phyloP scores from a whole-genome alignment of 257 asterid genomes.

The Catharanthus roseus region DNA sequence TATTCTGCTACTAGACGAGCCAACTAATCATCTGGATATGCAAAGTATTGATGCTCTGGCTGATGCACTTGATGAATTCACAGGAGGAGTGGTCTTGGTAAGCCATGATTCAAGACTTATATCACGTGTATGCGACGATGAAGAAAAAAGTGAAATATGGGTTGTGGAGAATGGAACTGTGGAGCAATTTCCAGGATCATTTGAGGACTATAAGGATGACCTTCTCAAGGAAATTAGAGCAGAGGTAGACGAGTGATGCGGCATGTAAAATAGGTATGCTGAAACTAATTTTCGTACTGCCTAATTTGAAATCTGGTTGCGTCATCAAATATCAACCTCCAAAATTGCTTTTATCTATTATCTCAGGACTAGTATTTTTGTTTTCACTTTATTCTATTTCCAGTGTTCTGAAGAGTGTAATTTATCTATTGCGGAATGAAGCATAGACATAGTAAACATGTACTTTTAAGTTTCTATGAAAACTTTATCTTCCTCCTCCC shows the following conservation, averaged over 20 bases:
- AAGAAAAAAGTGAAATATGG: conserved; percentile 59
- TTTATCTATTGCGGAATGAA: conserved; percentile 3
- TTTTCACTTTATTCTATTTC: background rate
- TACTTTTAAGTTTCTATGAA: background rate
- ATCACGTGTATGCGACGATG: conserved; percentile 57
- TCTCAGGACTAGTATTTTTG: background rate
- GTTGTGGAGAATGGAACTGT: conserved; percentile 62
- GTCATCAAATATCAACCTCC: background rate
- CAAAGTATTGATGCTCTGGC: conserved; percentile 70
- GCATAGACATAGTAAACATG: background rate
- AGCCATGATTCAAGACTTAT: conserved; percentile 69
- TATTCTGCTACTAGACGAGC: conserved; percentile 60
- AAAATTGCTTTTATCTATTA: background rate
- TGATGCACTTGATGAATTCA: conserved; percentile 67
- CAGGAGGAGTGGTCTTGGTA: conserved; percentile 62
- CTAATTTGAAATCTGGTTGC: background rate
- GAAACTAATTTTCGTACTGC: background rate
- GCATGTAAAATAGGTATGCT: background rate
- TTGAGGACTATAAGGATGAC: conserved; percentile 66
- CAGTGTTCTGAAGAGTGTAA: background rate
- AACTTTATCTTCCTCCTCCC: background rate
- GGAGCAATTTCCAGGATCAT: conserved; percentile 42
- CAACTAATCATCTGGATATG: conserved; percentile 75
- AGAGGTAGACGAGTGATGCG: conserved; percentile 48
- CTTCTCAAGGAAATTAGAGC: conserved; percentile 54